Conservation (phyloP, 2,329 filamentous ascomycete genomes). For the Phaeosphaeria sp. region DNA sequence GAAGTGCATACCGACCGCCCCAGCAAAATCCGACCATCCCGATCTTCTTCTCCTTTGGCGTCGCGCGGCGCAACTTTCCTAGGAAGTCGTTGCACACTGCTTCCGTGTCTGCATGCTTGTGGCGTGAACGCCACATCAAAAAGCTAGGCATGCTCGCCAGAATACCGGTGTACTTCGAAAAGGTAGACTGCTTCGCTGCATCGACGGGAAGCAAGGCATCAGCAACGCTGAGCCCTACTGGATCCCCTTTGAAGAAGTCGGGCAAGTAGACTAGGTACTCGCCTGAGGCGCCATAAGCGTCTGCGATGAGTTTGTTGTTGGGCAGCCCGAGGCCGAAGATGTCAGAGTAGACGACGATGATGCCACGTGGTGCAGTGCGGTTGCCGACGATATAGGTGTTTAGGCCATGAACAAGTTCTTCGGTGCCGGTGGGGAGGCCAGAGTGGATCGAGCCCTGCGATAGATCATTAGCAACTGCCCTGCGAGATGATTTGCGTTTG, state of each 20-base stretch:
- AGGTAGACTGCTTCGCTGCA: constrained; percentile 41
- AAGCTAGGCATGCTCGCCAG: constrained; percentile 35
- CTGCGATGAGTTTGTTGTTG: constrained; percentile 38
- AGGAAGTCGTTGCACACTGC: constrained; percentile 47
- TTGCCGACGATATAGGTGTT: constrained; percentile 30
- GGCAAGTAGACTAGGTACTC: constrained; percentile 32
- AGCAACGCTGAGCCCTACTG: constrained; percentile 31
- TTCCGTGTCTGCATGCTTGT: constrained; percentile 41
- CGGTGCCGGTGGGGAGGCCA: constrained; percentile 34
- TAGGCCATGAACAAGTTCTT: constrained; percentile 25
- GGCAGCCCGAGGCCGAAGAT: constrained; percentile 29
- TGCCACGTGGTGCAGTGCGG: constrained; percentile 20
- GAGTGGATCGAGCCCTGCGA: constrained; percentile 46
- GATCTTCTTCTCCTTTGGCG: constrained; percentile 38
- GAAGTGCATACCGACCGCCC: constrained; percentile 41
- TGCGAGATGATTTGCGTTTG: not conserved
- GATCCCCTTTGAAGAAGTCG: constrained; percentile 34
- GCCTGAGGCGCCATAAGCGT: constrained; percentile 26
- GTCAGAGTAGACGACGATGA: constrained; percentile 33
- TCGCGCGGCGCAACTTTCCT: constrained; percentile 35
- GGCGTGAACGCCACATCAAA: constrained; percentile 39
- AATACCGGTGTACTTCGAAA: constrained; percentile 50
- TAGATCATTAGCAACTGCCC: not conserved
- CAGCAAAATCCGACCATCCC: constrained; percentile 46
- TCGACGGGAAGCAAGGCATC: constrained; percentile 49